Base-by-base conservation (phyloP, 306 rosid species). In the Rosa persica region DNA sequence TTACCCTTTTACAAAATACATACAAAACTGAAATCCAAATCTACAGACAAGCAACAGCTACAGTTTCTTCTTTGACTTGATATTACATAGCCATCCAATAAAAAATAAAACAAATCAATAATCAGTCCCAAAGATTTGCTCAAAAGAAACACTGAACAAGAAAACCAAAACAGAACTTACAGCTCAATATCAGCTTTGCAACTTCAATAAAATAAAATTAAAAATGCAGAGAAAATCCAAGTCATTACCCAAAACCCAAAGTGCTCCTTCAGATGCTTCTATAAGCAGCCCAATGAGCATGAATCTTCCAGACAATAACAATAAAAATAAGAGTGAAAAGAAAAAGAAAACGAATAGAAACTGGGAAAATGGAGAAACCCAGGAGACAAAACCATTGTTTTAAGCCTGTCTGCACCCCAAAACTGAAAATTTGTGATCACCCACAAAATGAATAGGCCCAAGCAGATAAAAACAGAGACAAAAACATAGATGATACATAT, bases 321-420 rank as follows among this genome's bases (percentile, higher is more conserved):
- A 48, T 71, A 4, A 72, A 43, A 55, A 61, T 77, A 65, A 58
- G 16, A 66, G 17, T 16, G 19, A 25, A 47, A 12, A 64, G 46
- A 8, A 43, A 9, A 43, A 43, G 8, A 42, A 67, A 80, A 70
- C 34, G 70, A 43, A 72, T 49, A 69, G 80, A 77, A 86, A 73
- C 79, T 83, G 80, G 79, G 79, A 73, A 83, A 82, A 81, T 76
- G 86, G 79, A 78, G 83, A 81, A 76, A 81, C 83, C 91, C 98
- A 91, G 86, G 64, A 89, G 91, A 86, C 84, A 88, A 87, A 83
- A 82, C 78, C 66, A 89, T 76, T 82, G 66, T 78, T 88, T 52
- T 82, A 79, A 86, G 77, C 78, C 36, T 30, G 36, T 30, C 36
- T 30, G 36, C 36, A 30, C 36, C 81, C 62, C 78, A 78, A 86